A percentile compares a stretch with the other conserved stretches of the same genome.
phyloP scores from a whole-genome alignment of 352 stramenopile genomes.

The Phytophthora tubulina region DNA sequence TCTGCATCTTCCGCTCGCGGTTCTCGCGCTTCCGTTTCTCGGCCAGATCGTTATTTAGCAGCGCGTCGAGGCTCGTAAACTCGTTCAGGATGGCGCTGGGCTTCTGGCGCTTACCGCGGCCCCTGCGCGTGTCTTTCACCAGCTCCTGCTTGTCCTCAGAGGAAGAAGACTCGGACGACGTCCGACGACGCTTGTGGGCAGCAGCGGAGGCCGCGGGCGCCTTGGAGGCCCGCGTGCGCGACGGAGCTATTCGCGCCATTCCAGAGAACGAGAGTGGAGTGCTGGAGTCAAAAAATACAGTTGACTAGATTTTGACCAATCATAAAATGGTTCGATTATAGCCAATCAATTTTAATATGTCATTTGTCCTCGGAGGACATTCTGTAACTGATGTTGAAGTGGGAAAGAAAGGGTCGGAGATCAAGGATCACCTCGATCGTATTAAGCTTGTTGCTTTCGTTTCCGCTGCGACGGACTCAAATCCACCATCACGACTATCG shows the following conservation, averaged over 20 bases:
- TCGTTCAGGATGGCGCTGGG: constrained; percentile 58
- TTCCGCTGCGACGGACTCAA: too few species aligned
- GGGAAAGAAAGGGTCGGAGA: too few species aligned
- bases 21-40: constrained; percentile 69
- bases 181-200: constrained; percentile 19
- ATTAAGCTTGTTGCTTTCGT: too few species aligned
- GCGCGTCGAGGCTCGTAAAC: constrained; percentile 81
- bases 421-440: too few species aligned
- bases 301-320: background rate
- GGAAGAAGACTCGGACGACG: constrained; percentile 27
- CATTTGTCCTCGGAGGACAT: too few species aligned
- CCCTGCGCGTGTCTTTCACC: constrained; percentile 56
- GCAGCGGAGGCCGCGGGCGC: constrained; percentile 1
- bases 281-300: too few species aligned
- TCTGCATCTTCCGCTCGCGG: constrained; percentile 63
- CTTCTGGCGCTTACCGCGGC: constrained; percentile 46
- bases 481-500: too few species aligned
- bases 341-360: background rate
- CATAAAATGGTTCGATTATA: background rate
- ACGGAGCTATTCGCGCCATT: constrained; percentile 24
- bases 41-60: constrained; percentile 68
- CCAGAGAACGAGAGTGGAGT: background rate
- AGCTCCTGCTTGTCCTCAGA: constrained; percentile 51
- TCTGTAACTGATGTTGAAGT: too few species aligned
- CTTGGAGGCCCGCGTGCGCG: constrained; percentile 20